phyloP scores from a whole-genome alignment of 2,329 filamentous ascomycete genomes.

The Penicillium paneum region DNA sequence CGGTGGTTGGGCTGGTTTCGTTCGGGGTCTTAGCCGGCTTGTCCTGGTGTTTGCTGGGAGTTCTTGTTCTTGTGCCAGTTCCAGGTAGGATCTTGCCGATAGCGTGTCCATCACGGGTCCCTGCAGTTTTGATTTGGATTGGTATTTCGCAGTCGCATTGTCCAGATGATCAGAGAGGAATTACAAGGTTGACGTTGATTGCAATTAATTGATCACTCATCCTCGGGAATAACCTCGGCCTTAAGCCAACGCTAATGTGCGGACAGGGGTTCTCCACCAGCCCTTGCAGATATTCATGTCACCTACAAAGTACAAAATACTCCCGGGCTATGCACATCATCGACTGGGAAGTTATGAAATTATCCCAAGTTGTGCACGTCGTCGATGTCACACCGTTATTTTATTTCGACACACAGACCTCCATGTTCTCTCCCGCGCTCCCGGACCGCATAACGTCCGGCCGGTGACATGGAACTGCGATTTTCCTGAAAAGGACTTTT shows the following conservation, averaged over 20 bases:
- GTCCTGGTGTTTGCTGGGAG: neutral
- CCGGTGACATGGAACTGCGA: too few species aligned
- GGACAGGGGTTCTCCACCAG: neutral
- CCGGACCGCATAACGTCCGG: neutral
- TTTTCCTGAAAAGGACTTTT: too few species aligned
- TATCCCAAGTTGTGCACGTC: neutral
- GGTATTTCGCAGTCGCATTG: neutral
- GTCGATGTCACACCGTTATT: neutral
- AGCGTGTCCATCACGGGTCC: conserved; percentile 8
- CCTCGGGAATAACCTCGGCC: conserved; percentile 1
- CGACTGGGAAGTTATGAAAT: neutral
- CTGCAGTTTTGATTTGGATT: neutral
- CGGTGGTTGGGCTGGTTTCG: conserved; percentile 1
- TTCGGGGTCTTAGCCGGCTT: neutral
- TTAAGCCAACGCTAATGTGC: neutral
- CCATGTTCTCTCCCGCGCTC: neutral
- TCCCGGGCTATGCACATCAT: neutral
- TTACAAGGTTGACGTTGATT: neutral
- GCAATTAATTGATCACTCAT: conserved; percentile 5
- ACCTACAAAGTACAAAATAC: too few species aligned
- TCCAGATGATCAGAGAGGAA: neutral
- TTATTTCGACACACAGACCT: neutral
- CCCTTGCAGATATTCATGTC: neutral
- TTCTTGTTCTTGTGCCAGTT: conserved; percentile 3
- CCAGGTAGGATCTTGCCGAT: conserved; percentile 22